A percentile compares a stretch with the other conserved stretches of the same genome.
Conservation (phyloP, 345 rosid species). For the Hibiscus tridactylites region DNA sequence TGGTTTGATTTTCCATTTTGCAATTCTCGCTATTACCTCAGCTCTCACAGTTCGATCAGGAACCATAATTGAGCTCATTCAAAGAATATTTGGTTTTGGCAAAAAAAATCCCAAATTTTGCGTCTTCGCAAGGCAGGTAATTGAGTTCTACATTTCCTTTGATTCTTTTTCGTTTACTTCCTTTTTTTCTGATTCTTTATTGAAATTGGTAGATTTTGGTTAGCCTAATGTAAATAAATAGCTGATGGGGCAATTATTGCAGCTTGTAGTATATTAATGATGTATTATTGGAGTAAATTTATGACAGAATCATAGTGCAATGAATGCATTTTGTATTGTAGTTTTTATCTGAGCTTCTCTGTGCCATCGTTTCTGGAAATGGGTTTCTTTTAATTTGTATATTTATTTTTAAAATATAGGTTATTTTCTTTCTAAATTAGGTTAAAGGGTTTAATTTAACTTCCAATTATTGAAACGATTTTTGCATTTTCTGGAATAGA, state of each 20-base stretch:
- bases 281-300: neutral
- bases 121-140: neutral
- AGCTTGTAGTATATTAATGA: neutral
- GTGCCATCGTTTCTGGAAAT: neutral
- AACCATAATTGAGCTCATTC: slow-evolving; percentile 18
- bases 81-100: neutral
- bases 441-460: slow-evolving; percentile 1
- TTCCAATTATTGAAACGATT: neutral
- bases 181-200: neutral
- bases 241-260: slow-evolving; percentile 1
- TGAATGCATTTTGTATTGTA: slow-evolving; percentile 4
- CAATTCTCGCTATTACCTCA: slow-evolving; percentile 18
- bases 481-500: neutral
- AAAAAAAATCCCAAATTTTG: neutral
- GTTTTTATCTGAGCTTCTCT: neutral
- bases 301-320: neutral
- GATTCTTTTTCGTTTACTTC: neutral
- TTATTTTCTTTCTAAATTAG: neutral
- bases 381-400: neutral
- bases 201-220: neutral
- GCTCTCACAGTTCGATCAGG: slow-evolving; percentile 32
- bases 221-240: neutral
- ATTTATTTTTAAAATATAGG: neutral
- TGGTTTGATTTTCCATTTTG: slow-evolving; percentile 25
- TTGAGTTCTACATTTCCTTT: neutral